These are phyloP conservation scores for Botrytis hyacinthi DNA, from an alignment of 2,329 filamentous ascomycete species.

Conservation along the genomic window DNA sequence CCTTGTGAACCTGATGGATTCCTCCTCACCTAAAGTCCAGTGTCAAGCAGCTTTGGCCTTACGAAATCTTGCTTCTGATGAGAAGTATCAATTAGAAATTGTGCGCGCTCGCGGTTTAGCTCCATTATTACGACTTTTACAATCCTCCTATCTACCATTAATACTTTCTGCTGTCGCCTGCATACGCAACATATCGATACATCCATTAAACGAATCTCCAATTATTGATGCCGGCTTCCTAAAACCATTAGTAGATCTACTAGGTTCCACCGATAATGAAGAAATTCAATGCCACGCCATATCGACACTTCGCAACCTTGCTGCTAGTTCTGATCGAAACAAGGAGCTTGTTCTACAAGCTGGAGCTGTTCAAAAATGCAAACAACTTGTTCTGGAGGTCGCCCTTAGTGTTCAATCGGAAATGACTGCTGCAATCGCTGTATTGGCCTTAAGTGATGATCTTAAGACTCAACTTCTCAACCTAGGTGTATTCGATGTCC, in stretches of 20 bases:
- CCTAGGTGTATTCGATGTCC: constrained; percentile 90
- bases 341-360: constrained; percentile 97
- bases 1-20: constrained; percentile 94
- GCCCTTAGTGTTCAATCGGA: constrained; percentile 94
- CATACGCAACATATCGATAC: constrained; percentile 98
- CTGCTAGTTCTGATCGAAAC: constrained; percentile 95
- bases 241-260: constrained; percentile 85
- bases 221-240: constrained; percentile 98
- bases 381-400: constrained; percentile 89
- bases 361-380: constrained; percentile 97
- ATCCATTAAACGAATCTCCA: constrained; percentile 94
- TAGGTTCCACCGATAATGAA: constrained; percentile 95
- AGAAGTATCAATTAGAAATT: constrained; percentile 98
- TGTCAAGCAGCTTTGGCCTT: constrained; percentile 94
- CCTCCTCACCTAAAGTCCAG: constrained; percentile 94
- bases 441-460: constrained; percentile 91
- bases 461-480: constrained; percentile 88
- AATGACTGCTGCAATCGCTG: constrained; percentile 99
- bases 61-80: constrained; percentile 92
- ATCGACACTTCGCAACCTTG: constrained; percentile 90
- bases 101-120: constrained; percentile 83
- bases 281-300: constrained; percentile 99
- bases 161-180: constrained; percentile 97
- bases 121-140: constrained; percentile 82
- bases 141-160: constrained; percentile 92